Base-by-base conservation (phyloP, 2,329 filamentous ascomycete genomes). In the Neophaeococcomyces aloes region DNA sequence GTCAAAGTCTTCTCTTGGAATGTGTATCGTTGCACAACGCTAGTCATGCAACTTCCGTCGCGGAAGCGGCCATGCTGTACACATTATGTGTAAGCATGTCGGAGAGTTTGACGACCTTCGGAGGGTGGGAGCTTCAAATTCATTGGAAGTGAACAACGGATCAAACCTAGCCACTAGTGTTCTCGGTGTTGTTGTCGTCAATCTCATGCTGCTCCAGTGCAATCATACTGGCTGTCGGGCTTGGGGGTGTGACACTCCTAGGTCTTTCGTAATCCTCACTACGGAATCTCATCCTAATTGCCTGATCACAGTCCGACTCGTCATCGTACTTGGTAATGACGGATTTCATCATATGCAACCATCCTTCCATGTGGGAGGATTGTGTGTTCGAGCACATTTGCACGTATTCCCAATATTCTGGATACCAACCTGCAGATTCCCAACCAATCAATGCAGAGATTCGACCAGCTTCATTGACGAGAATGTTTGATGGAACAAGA, bases 351-450 rank as follows among this genome's bases (percentile, higher is more conserved):
- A 51, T 49, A 27, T 46, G 46, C 7, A 53, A 45, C 52, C 52
- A 54, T 17, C 53, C 52, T 13, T 46, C 46, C n/a, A 38, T 18
- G 17, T 21, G 30, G 18, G 43, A 47, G 17, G 52, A 47, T 1
- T 46, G 43, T 3, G 47, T 51, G 40, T 48, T 38, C 33, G 52
- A 50, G 32, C 51, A 53, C 50, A 54, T 53, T 33, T 58, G 57
- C 14, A 56, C 51, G 38, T 57, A 58, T 46, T 58, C 55, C 57
- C 54, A 59, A 38, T 58, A 59, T 37, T 59, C 55, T 1, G 56
- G 57, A 43, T 54, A 60, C 51, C 53, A 59, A 13, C 56, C 55
- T 4, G 56, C 50, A 34, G 50, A 55, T 47, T 59, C 56, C 57
- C 57, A 59, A 10, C 57, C 58, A 11, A 59, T 49, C 38, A 59